A percentile compares a stretch with the other conserved stretches of the same genome.
These are phyloP conservation scores for Beauveria sp. DNA, from an alignment of 2,329 filamentous ascomycete species.

Conservation along the genomic window DNA sequence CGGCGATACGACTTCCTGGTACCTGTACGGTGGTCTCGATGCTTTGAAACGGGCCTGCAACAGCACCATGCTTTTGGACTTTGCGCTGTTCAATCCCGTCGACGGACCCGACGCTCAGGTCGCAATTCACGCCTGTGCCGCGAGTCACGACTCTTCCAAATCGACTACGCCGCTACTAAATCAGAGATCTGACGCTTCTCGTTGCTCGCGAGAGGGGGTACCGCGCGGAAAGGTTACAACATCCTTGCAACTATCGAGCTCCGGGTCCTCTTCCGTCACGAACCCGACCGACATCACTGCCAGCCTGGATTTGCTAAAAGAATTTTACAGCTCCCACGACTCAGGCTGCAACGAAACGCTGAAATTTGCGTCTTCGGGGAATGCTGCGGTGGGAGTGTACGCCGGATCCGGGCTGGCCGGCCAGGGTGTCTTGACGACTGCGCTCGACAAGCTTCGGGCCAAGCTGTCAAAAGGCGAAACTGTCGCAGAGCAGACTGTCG, in stretches of 20 bases:
- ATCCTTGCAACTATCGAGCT: neutral
- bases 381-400: conserved; percentile 26
- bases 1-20: neutral
- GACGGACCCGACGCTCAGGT: neutral
- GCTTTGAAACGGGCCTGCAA: neutral
- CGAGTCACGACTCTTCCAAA: neutral
- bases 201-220: neutral
- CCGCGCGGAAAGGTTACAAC: neutral
- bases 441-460: neutral
- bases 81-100: neutral
- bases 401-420: conserved; percentile 25
- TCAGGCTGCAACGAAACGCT: conserved; percentile 15
- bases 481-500: neutral
- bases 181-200: neutral
- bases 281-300: neutral
- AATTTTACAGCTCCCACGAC: neutral
- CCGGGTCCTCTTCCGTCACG: neutral
- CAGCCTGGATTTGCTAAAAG: neutral
- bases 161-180: neutral
- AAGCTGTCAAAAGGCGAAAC: neutral
- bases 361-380: conserved; percentile 23
- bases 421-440: neutral
- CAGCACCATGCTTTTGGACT: neutral
- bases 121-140: neutral
- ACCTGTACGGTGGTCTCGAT: neutral